Conservation (phyloP, 805 yeast species). For the Pichia deserticola region DNA sequence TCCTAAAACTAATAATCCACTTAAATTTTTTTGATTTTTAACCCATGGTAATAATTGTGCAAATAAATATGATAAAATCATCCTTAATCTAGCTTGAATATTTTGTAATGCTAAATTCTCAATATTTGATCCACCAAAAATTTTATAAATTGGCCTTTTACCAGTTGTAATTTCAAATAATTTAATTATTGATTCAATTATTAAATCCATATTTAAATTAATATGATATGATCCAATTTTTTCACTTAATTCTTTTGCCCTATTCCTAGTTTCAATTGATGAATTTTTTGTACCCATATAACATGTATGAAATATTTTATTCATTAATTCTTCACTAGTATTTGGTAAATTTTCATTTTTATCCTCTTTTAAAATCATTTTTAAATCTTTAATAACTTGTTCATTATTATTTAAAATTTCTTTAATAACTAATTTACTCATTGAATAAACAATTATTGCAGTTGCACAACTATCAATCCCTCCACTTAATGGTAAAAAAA, state of each 20-base stretch:
- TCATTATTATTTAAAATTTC: constrained; percentile 62
- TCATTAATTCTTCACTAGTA: constrained; percentile 70
- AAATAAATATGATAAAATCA: constrained; percentile 89
- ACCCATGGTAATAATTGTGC: constrained; percentile 97
- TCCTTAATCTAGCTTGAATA: constrained; percentile 91
- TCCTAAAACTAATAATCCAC: constrained; percentile 86
- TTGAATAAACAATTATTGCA: constrained; percentile 85
- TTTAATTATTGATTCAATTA: constrained; percentile 65
- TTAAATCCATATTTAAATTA: constrained; percentile 83
- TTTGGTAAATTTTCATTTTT: constrained; percentile 42
- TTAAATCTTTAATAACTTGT: constrained; percentile 74
- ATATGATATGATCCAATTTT: constrained; percentile 84
- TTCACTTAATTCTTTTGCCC: constrained; percentile 71
- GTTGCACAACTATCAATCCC: constrained; percentile 99
- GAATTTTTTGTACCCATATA: constrained; percentile 97
- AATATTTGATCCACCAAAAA: constrained; percentile 87
- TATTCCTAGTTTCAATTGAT: constrained; percentile 71
- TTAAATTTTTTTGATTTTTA: constrained; percentile 56
- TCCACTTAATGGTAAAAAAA: constrained; percentile 88
- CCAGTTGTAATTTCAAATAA: constrained; percentile 89
- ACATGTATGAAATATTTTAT: constrained; percentile 74
- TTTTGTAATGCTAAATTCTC: constrained; percentile 94
- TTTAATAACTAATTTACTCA: constrained; percentile 78
- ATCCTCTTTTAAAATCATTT: constrained; percentile 51
- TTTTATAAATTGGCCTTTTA: constrained; percentile 76